Base-by-base conservation (phyloP, 352 stramenopile species). In the Pythium scleroteichum region DNA sequence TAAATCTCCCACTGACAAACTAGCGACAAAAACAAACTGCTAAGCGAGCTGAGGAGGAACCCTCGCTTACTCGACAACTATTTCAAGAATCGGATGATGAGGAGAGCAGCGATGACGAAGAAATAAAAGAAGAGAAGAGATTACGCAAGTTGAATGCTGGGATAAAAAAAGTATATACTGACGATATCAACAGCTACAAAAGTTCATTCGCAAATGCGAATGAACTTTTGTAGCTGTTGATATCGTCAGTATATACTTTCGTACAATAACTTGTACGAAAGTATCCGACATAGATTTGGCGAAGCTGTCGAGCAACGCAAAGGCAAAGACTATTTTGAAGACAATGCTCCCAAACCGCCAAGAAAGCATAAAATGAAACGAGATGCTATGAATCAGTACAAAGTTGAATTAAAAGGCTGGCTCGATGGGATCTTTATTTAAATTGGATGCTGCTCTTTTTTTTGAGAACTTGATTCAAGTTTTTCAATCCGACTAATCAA, bases 341-440 rank as follows among this genome's bases (percentile, higher is more conserved):
- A 35, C 29, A 35, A 35, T 35, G 29, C 29, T 35, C 29, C 29
- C 5, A 35, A 35, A 35, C 29, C 40, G 45, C 55, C 12, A 45
- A 24, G 23, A 64, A 57, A 20, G 29, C 29, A 47, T 29, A 58
- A 47, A 45, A 42, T 52, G 48, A 50, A 52, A 6, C 5, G 27
- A 23, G 38, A 27, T 35, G 53, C 53, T 52, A 61, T 61, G 40
- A 52, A 58, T 13, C 24, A 65, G 45, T 65, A 65, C 48, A 65
- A 65, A 59, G 41, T 9, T 24, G 58, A 65, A 59, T 17, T 65
- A 24, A 65, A 65, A 65, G 58, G 58, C 19, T 59, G 48, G 58
- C 58, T 65, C n/a, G 48, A 65, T 65, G 58, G 58, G 32, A 65
- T 65, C 22, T 58, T 65, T 59, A 65, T 65, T 65, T 65, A 59